phyloP scores from a whole-genome alignment of 106 monocot species.

The Gastrodia elata region DNA sequence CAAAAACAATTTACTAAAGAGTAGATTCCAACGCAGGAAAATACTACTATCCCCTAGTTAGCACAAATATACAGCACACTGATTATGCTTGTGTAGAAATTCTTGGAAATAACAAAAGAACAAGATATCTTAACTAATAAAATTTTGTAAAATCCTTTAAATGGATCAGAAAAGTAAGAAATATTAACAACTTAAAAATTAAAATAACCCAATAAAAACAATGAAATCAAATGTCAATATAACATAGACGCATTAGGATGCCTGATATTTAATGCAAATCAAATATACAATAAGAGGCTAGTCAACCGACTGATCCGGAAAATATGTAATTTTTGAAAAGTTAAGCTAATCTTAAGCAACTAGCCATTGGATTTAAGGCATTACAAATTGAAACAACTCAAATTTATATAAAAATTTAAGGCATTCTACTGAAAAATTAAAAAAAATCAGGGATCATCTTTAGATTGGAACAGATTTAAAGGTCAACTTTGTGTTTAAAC shows the following conservation, averaged over 20 bases:
- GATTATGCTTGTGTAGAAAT: not conserved
- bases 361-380: not conserved
- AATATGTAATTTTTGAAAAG: not conserved
- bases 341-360: too few species aligned
- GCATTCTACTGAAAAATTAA: not conserved
- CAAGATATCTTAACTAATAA: not conserved
- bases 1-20: not conserved
- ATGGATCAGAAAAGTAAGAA: not conserved
- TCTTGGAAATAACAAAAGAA: not conserved
- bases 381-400: not conserved
- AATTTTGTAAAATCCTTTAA: not conserved
- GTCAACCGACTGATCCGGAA: not conserved
- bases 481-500: too few species aligned
- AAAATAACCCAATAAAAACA: not conserved
- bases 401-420: not conserved
- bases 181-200: not conserved
- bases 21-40: not conserved
- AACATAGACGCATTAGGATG: not conserved
- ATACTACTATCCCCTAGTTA: not conserved
- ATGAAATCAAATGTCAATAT: not conserved
- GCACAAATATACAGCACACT: not conserved
- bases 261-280: not conserved
- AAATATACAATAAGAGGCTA: not conserved
- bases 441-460: not conserved
- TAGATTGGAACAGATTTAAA: too few species aligned